These are phyloP conservation scores for Butyriboletus loyo DNA, from an alignment of 768 basidiomycete species.

Conservation along the genomic window DNA sequence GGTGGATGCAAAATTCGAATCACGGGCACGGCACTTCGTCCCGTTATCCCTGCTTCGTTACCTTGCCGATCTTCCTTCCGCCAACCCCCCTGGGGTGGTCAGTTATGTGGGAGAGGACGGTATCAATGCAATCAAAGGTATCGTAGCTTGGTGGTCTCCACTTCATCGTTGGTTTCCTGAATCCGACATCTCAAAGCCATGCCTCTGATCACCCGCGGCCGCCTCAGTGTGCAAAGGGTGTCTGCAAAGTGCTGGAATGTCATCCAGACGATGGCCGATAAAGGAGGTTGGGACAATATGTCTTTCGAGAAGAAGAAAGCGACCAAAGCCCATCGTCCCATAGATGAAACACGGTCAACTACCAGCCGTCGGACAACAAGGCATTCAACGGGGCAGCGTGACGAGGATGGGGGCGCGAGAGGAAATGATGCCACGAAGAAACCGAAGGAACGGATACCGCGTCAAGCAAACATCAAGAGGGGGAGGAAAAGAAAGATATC, in stretches of 20 bases:
- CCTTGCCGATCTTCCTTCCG: constrained; percentile 44
- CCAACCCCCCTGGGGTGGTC: constrained; percentile 49
- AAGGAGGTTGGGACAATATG: constrained; percentile 74
- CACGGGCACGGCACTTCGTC: constrained; percentile 68
- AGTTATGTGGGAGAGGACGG: constrained; percentile 65
- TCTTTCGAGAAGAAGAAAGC: constrained; percentile 39
- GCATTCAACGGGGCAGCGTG: neutral
- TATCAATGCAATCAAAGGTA: constrained; percentile 62
- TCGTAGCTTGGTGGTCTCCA: constrained; percentile 10
- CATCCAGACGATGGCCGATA: constrained; percentile 56
- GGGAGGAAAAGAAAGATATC: constrained; percentile 26
- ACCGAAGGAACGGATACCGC: neutral
- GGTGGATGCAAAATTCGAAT: constrained; percentile 73
- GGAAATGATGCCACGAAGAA: constrained; percentile 2
- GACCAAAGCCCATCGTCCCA: neutral
- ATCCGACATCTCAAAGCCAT: constrained; percentile 47
- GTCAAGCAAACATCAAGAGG: neutral
- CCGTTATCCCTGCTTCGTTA: constrained; percentile 71
- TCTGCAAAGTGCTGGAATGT: constrained; percentile 60
- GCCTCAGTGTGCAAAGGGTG: constrained; percentile 87
- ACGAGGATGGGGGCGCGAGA: neutral
- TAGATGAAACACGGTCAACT: neutral
- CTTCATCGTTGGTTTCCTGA: constrained; percentile 2
- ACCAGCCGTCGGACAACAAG: neutral
- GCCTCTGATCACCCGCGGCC: constrained; percentile 75